Evolutionary conservation across 805 yeast genomes (phyloP).

Genomic region (Metschnikowia lachancei): DNA sequence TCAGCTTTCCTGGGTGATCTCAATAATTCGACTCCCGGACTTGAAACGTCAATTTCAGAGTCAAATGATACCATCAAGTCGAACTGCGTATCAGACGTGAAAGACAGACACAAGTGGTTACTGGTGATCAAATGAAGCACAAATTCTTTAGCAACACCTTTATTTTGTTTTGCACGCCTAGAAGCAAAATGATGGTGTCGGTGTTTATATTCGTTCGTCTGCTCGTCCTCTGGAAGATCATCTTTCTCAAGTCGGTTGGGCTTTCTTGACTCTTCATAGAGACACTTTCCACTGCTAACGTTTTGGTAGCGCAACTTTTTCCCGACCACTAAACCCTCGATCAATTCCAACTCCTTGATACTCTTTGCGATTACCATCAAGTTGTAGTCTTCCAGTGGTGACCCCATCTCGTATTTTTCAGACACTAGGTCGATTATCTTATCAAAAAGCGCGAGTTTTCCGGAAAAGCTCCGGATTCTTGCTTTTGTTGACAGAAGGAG

Average conservation of each 20-base stretch:
- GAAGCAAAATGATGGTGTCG: conserved; percentile 11
- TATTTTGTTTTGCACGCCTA: neutral
- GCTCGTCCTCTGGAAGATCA: conserved; percentile 14
- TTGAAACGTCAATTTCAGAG: conserved; percentile 27
- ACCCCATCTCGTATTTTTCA: conserved; percentile 19
- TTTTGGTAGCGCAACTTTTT: conserved; percentile 62
- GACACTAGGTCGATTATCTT: conserved; percentile 40
- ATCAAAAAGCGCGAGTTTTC: conserved; percentile 58
- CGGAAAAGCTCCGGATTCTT: conserved; percentile 50
- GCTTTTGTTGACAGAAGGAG: conserved; percentile 64
- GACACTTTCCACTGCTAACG: conserved; percentile 56
- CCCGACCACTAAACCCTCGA: conserved; percentile 79
- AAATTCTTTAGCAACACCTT: conserved; percentile 2
- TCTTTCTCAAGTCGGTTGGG: conserved; percentile 5
- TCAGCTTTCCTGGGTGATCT: conserved; percentile 18
- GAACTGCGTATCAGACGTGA: conserved; percentile 16
- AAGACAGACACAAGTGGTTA: conserved; percentile 17
- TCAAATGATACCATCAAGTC: conserved; percentile 40
- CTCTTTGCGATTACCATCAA: conserved; percentile 53
- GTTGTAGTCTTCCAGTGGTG: conserved; percentile 16
- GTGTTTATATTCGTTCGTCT: conserved; percentile 10
- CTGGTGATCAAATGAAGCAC: conserved; percentile 18
- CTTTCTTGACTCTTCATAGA: conserved; percentile 39
- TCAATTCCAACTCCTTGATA: conserved; percentile 68
- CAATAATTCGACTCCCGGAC: conserved; percentile 38